Percentiles rank a stretch among this genome's conserved stretches.
Evolutionary conservation across 2,329 filamentous ascomycete genomes (phyloP).

Genomic region (Xylariaceae sp.): DNA sequence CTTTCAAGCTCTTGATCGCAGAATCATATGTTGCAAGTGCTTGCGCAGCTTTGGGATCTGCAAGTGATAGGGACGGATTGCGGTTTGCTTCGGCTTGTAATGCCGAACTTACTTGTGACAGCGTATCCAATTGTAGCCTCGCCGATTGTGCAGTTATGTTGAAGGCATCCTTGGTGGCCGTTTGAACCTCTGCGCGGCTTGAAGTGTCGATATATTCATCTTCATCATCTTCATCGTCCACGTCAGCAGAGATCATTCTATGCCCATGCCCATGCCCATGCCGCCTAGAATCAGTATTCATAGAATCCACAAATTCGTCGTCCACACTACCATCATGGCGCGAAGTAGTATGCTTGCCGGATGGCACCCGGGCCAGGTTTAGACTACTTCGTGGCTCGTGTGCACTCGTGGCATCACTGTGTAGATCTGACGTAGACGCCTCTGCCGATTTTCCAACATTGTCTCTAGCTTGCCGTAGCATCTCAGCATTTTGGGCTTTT

Average conservation of each 20-base stretch:
- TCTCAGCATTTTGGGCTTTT: conserved; percentile 66
- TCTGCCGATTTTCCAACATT: conserved; percentile 57
- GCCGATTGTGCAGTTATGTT: conserved; percentile 96
- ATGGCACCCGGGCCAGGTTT: conserved; percentile 41
- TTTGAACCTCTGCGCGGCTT: conserved; percentile 67
- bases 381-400: conserved; percentile 43
- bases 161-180: conserved; percentile 84
- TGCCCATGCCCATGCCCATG: conserved; percentile 34
- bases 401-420: conserved; percentile 49
- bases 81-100: conserved; percentile 64
- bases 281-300: conserved; percentile 38
- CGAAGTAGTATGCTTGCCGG: conserved; percentile 29
- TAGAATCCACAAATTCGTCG: conserved; percentile 46
- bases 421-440: conserved; percentile 41
- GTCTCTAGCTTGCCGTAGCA: conserved; percentile 71
- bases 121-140: conserved; percentile 83
- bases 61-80: conserved; percentile 66
- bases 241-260: conserved; percentile 35
- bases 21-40: conserved; percentile 82
- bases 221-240: conserved; percentile 54
- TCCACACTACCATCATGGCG: conserved; percentile 40
- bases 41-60: conserved; percentile 68
- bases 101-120: conserved; percentile 79
- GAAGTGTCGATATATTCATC: conserved; percentile 69
- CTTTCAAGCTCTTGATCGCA: conserved; percentile 80